Base-by-base conservation (phyloP, 768 basidiomycete genomes). In the Lactarius akahatsu region DNA sequence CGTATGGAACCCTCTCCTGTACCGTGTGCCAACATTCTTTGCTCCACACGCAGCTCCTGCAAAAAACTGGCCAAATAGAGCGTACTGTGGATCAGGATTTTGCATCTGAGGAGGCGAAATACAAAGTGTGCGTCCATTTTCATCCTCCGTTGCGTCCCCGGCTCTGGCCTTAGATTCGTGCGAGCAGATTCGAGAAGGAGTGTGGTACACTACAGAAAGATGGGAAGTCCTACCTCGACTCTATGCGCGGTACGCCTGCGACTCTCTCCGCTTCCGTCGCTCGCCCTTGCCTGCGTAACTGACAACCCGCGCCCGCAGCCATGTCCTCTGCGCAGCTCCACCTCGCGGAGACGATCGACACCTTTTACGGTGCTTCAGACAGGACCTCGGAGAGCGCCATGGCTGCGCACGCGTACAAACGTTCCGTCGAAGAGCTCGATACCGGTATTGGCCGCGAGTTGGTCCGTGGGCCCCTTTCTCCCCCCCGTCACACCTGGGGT, bases 1-100 rank as follows among this genome's bases (percentile, higher is more conserved):
- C 72, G 85, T 73, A 70, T 67, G 66, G 61, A 62, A 59, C 41
- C 52, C 57, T n/a, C 60, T 28, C 15, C 55, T 34, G 26, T 23
- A 47, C n/a, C 64, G 26, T 63, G 60, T 32, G 45, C 32, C 32
- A 69, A 47, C 60, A 69, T 69, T 60, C 59, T 45, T 63, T 32
- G 3, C 32, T 34, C 30, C 45, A 70, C 50, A 63, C 32, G 52
- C 74, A 94, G 92, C 84, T 98, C 72, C 84, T 96, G 76, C 96
- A 98, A 82, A 98, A 98, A 86, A 96, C 96, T 1, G 96, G 96
- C 63, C 96, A 98, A 78, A 94, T 98, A 66, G 96, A 98, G 75
- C 84, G 95, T 34, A 98, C 96, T 0, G 86, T 97, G 30, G 96
- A 98, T 77, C 81, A 92, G 59, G 95, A 98, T 73, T 98, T 97